A percentile compares a stretch with the other conserved stretches of the same genome.
Evolutionary conservation across 1,284 basidiomycete genomes (phyloP).

Genomic region (Pascua guehoae): DNA sequence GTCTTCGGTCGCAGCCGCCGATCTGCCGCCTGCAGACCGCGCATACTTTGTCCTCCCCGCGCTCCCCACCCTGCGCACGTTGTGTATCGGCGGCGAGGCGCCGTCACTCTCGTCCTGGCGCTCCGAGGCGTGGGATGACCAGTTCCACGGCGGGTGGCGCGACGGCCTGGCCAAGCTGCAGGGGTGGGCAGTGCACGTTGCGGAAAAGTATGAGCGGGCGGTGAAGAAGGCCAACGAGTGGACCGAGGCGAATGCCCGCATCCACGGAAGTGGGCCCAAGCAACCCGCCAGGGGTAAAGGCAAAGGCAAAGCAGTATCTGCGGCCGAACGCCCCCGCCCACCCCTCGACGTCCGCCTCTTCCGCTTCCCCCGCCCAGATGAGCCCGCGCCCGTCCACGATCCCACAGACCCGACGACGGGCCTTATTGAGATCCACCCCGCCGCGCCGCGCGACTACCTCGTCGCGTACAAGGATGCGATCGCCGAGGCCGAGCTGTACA

Average conservation of each 20-base stretch:
- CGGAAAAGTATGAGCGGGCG: constrained; percentile 47
- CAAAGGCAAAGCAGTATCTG: constrained; percentile 18
- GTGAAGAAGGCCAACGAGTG: constrained; percentile 42
- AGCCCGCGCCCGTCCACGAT: constrained; percentile 18
- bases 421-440: constrained; percentile 33
- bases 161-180: constrained; percentile 40
- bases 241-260: constrained; percentile 13
- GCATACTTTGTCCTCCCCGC: constrained; percentile 47
- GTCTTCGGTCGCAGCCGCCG: constrained; percentile 13
- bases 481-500: constrained; percentile 34
- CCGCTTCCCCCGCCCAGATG: constrained; percentile 37
- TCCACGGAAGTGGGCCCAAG: not conserved
- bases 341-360: constrained; percentile 42
- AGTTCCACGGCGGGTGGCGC: constrained; percentile 47
- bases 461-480: constrained; percentile 29
- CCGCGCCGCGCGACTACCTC: constrained; percentile 27
- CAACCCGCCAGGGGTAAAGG: constrained; percentile 27
- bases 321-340: constrained; percentile 27
- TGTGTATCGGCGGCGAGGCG: constrained; percentile 48
- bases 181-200: constrained; percentile 46
- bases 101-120: constrained; percentile 27
- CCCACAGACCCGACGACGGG: constrained; percentile 30
- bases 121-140: constrained; percentile 39
- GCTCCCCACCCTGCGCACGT: constrained; percentile 39
- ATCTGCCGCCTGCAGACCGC: constrained; percentile 34